A percentile compares a stretch with the other conserved stretches of the same genome.
These are phyloP conservation scores for Paramecium primaurelia DNA, from an alignment of 73 alveolate species.

Conservation along the genomic window DNA sequence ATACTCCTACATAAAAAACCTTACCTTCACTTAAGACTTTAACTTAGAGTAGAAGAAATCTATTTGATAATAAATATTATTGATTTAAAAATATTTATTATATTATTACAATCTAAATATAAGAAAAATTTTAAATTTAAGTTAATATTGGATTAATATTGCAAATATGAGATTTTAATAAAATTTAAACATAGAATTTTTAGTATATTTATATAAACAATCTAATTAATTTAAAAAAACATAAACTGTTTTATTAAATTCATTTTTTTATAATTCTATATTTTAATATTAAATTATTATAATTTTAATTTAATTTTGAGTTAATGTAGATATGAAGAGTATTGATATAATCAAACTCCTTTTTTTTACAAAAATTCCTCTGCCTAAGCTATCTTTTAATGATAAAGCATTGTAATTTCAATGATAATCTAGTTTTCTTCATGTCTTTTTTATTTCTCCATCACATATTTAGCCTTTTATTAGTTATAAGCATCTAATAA, in stretches of 20 bases:
- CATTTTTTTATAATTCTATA: not conserved
- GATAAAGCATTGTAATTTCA: constrained; percentile 30
- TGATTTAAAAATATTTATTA: not conserved
- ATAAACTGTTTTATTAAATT: too few species aligned
- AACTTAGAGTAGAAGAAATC: not conserved
- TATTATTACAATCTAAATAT: not conserved
- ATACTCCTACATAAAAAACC: not conserved
- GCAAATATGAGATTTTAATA: too few species aligned
- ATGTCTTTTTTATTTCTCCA: constrained; percentile 43
- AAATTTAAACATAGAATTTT: too few species aligned
- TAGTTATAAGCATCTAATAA: not conserved
- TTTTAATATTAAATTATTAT: not conserved
- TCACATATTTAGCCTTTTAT: constrained; percentile 3
- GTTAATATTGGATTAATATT: too few species aligned
- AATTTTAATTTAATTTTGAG: not conserved
- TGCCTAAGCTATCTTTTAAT: constrained; percentile 37
- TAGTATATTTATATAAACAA: too few species aligned
- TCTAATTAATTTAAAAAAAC: not conserved
- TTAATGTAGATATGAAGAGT: not conserved
- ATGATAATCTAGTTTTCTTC: constrained; percentile 25
- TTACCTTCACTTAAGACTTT: not conserved
- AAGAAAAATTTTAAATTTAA: too few species aligned
- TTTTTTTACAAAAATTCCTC: constrained; percentile 9
- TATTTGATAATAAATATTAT: not conserved
- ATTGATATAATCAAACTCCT: constrained; percentile 7